Conservation (phyloP, 2,329 filamentous ascomycete species). For the Hypoxylon sp. region DNA sequence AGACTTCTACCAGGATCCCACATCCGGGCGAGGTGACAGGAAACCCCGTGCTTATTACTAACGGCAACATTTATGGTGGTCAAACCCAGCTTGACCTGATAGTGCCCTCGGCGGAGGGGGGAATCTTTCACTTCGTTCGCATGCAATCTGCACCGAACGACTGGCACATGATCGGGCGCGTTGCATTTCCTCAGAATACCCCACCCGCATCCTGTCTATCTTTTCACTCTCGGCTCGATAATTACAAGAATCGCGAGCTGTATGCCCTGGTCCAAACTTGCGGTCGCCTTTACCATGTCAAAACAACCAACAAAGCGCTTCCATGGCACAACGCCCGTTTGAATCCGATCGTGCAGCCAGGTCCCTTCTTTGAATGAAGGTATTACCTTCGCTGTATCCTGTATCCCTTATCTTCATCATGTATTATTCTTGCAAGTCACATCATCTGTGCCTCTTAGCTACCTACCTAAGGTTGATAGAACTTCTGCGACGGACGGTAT, state of each 20-base stretch:
- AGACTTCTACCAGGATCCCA: conserved; percentile 37
- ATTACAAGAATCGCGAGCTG: conserved; percentile 10
- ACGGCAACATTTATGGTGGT: not conserved
- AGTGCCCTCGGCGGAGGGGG: conserved; percentile 43
- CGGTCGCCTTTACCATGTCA: conserved; percentile 40
- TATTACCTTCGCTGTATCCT: conserved; percentile 16
- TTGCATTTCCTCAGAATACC: conserved; percentile 37
- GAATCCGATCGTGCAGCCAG: conserved; percentile 33
- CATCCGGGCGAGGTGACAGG: conserved; percentile 46
- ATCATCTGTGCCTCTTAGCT: conserved; percentile 23
- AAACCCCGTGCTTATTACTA: conserved; percentile 39
- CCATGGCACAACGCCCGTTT: conserved; percentile 38
- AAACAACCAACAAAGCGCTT: conserved; percentile 19
- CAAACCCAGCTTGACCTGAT: conserved; percentile 40
- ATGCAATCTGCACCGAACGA: conserved; percentile 39
- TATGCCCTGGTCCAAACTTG: conserved; percentile 37
- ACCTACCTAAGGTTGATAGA: conserved; percentile 9
- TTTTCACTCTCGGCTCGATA: conserved; percentile 1
- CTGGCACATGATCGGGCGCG: conserved; percentile 46
- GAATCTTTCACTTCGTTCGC: conserved; percentile 45
- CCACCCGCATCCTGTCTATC: conserved; percentile 43
- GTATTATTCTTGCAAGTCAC: conserved; percentile 25
- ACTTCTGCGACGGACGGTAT: conserved; percentile 18
- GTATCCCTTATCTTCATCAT: conserved; percentile 24
- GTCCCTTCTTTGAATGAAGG: conserved; percentile 37